Evolutionary conservation across 345 rosid species (phyloP), one percentile per base, ranked within the genome.

Genomic region (Sonneratia caseolaris): DNA sequence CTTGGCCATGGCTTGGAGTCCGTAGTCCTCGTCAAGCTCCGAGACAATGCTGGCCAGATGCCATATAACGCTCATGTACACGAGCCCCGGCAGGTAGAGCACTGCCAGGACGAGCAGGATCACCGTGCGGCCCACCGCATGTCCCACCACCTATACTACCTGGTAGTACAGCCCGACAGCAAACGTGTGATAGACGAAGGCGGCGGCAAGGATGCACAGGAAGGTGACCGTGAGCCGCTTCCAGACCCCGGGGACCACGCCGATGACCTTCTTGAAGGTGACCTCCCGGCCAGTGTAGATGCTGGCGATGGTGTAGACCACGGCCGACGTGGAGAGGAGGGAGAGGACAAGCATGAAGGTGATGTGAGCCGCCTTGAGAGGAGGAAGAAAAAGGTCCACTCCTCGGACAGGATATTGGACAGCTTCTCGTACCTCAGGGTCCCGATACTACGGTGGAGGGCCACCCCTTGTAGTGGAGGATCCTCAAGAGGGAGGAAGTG

Each of bases 211-310:
- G 24, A 71, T 76, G 64, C 80, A 80, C 19, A 87, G 24, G 68
- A 87, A 80, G 6, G 91, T 87, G 48, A 79, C 73, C 76, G 84
- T 77, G 6, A 87, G 75, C 16, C 86, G 74, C 81, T 81, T 87
- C 91, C 87, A 87, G 1, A 87, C 91, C 74, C 73, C 77, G 0
- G 88, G 88, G 37, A 87, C 88, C 2, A 87, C 87, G 64, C 80
- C 82, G 70, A 82, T 76, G 68, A 83, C 84, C 68, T 77, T 80
- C 19, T 18, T 51, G 73, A 87, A 85, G 3, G 70, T 68, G 42
- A 83, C 55, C 3, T 83, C 83, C 53, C 79, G 69, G 70, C 69
- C 78, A 5, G 91, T 83, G 72, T 85, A 83, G 16, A 85, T 55
- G 51, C 74, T 77, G 21, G 91, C 88, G 40, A 87, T 64, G 76